Evolutionary conservation across 2,329 filamentous ascomycete species (phyloP), one percentile per base, ranked within the genome.

Genomic region (Pseudogymnoascus sp.): DNA sequence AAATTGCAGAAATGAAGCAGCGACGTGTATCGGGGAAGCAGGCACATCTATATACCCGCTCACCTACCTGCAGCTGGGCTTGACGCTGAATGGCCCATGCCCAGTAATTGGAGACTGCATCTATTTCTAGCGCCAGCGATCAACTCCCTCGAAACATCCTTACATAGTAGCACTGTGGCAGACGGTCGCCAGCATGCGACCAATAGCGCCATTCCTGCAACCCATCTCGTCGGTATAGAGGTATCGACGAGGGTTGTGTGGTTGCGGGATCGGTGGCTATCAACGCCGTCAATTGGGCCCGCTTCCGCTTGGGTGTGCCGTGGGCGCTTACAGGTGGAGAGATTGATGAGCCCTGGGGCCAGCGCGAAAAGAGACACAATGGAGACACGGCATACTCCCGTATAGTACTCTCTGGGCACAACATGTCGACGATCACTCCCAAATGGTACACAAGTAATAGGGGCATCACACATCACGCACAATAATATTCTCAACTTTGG

Each of bases 81-180:
- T 56, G 49, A 34, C 49, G 25, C 49, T 56, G 49, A 34, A 56
- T 56, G 49, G 49, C 9, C 49, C 49, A 34, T 56, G 49, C 25
- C 46, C 46, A 34, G 25, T 11, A 31, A 18, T 11, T 31, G 49
- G 49, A 31, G 49, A 34, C 25, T 34, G 28, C 49, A 56, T 56
- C 28, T 56, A 56, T 56, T 56, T 56, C 49, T 56, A 56, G 49
- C 28, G 49, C 49, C 49, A 56, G 49, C 49, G 49, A 56, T 56
- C 49, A 56, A 56, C 49, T 21, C 49, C 49, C 49, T 56, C 28
- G 25, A 56, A 56, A 56, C 25, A 56, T 56, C 49, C 49, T 34
- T 56, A 56, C 49, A 56, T 53, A 53, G 46, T 16, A 56, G 28
- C 11, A 21, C 49, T 34, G 49, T 34, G 49, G 49, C 11, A 21